Evolutionary conservation across 202 grass and related monocot genomes (phyloP).

Genomic region (Musa balbisiana): DNA sequence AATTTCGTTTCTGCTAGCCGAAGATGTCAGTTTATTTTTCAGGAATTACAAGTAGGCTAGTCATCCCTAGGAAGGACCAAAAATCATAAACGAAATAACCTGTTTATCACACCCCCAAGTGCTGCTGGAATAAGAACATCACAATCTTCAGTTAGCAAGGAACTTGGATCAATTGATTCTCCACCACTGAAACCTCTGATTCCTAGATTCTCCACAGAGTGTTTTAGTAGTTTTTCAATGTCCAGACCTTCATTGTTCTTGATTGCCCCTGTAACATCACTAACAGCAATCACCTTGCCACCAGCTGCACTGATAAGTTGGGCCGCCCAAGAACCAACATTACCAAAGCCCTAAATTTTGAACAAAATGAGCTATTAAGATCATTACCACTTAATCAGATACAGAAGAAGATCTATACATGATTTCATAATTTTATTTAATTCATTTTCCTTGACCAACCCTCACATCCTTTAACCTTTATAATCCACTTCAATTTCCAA

Average conservation of each 20-base stretch:
- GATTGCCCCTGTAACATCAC: conserved; percentile 79
- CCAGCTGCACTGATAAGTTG: conserved; percentile 77
- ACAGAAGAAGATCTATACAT: neutral
- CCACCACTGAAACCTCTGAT: conserved; percentile 80
- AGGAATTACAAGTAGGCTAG: neutral
- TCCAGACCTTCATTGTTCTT: conserved; percentile 75
- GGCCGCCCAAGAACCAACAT: conserved; percentile 92
- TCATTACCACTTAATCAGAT: neutral
- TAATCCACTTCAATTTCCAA: too few species aligned
- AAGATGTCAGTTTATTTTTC: too few species aligned
- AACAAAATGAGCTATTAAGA: conserved; percentile 12
- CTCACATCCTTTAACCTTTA: too few species aligned
- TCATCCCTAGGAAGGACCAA: neutral
- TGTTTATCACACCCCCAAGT: conserved; percentile 90
- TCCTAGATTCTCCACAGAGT: conserved; percentile 48
- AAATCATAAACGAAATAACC: conserved; percentile 28
- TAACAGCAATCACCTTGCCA: conserved; percentile 77
- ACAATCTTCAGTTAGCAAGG: conserved; percentile 73
- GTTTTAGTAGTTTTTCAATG: conserved; percentile 51
- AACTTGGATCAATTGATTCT: conserved; percentile 47
- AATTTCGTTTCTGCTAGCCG: neutral
- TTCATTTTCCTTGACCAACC: neutral
- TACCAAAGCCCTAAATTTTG: conserved; percentile 79
- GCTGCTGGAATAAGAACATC: conserved; percentile 88
- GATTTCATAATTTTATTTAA: neutral